Evolutionary conservation across 1,139 yeast genomes (phyloP).

Genomic region (Diutina scorzettiae): DNA sequence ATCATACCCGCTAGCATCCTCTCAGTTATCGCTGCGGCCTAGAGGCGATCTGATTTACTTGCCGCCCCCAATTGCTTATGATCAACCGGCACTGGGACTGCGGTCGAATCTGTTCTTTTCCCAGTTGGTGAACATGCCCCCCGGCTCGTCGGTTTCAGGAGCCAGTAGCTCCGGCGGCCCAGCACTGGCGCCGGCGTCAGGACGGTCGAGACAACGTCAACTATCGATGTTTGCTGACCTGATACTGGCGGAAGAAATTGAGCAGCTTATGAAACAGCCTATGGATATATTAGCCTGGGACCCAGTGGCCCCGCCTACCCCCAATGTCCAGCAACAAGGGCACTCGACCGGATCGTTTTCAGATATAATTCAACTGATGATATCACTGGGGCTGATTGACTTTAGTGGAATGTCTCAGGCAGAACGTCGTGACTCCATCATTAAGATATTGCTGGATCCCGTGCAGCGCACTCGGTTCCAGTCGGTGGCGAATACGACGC

Average conservation of each 20-base stretch:
- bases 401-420: conserved; percentile 29
- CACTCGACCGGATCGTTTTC: conserved; percentile 18
- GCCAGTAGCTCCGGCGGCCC: conserved; percentile 13
- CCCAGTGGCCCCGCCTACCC: conserved; percentile 7
- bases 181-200: not conserved
- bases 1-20: not conserved
- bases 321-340: conserved; percentile 7
- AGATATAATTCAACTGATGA: conserved; percentile 24
- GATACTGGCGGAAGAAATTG: conserved; percentile 6
- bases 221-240: conserved; percentile 5
- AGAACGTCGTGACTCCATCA: conserved; percentile 31
- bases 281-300: not conserved
- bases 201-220: conserved; percentile 1
- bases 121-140: conserved; percentile 29
- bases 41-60: conserved; percentile 16
- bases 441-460: conserved; percentile 19
- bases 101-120: conserved; percentile 33
- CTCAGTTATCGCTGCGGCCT: conserved; percentile 8
- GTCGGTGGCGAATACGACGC: not conserved
- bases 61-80: conserved; percentile 15
- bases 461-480: conserved; percentile 3
- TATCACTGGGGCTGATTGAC: conserved; percentile 28
- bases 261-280: conserved; percentile 10
- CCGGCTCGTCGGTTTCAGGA: conserved; percentile 26
- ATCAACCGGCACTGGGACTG: conserved; percentile 10